These are phyloP conservation scores for Aureobasidium sp. DNA, from an alignment of 2,329 filamentous ascomycete genomes.

Conservation along the genomic window DNA sequence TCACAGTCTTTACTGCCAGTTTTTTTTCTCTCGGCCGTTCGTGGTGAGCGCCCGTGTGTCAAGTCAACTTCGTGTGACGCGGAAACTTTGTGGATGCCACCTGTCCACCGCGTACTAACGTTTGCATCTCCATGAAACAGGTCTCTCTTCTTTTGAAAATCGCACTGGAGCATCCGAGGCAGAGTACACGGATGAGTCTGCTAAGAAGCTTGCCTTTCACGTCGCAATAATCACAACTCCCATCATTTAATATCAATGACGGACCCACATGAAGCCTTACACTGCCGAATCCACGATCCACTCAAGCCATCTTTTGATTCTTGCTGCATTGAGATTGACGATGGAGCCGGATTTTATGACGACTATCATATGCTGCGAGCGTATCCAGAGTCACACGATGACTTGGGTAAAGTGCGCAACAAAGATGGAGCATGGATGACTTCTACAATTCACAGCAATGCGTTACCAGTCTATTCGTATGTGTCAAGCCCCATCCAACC, in stretches of 20 bases:
- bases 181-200: conserved; percentile 2
- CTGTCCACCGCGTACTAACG: neutral
- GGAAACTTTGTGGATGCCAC: conserved; percentile 8
- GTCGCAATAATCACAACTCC: neutral
- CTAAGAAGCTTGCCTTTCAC: conserved; percentile 1
- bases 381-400: neutral
- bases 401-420: neutral
- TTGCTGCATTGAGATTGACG: neutral
- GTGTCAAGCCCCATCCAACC: conserved; percentile 10
- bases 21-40: neutral
- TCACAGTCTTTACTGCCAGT: conserved; percentile 6
- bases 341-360: neutral
- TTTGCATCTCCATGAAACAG: neutral
- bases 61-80: conserved; percentile 5
- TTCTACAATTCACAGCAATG: neutral
- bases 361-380: neutral
- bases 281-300: neutral
- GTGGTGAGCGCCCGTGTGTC: conserved; percentile 9
- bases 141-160: neutral
- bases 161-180: neutral
- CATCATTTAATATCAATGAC: conserved; percentile 2
- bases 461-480: neutral
- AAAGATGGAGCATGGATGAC: neutral
- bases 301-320: conserved; percentile 4
- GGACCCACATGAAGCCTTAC: conserved; percentile 4